A percentile compares a stretch with the other conserved stretches of the same genome.
These are phyloP conservation scores for Sugiyamaella lignohabitans DNA, from an alignment of 805 yeast genomes.

Conservation along the genomic window DNA sequence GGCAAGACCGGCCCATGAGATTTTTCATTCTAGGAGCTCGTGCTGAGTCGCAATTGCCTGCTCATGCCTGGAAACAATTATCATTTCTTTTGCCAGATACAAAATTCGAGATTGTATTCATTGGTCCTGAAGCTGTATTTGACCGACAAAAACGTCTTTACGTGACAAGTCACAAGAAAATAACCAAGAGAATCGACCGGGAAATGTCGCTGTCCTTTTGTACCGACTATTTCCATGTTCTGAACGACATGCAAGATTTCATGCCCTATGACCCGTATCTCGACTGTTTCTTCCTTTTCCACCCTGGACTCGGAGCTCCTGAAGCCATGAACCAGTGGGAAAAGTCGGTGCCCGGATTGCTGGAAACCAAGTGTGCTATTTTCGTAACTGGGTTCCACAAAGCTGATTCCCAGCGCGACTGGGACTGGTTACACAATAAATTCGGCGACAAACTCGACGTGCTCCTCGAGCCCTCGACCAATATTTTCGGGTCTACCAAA, in stretches of 20 bases:
- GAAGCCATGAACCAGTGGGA: constrained; percentile 77
- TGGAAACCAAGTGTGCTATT: constrained; percentile 90
- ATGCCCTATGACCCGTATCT: constrained; percentile 97
- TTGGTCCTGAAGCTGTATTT: constrained; percentile 87
- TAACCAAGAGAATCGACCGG: constrained; percentile 66
- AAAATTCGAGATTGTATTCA: constrained; percentile 78
- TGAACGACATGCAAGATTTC: constrained; percentile 88
- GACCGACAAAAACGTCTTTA: constrained; percentile 65
- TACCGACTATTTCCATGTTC: constrained; percentile 84
- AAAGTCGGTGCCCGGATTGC: constrained; percentile 73
- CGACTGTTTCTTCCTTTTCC: constrained; percentile 89
- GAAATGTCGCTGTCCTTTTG: constrained; percentile 71
- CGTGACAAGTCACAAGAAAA: constrained; percentile 42
- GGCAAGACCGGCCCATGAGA: constrained; percentile 84
- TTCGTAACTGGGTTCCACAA: constrained; percentile 87
- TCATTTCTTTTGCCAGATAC: constrained; percentile 78
- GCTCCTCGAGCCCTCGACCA: constrained; percentile 64
- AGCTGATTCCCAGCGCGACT: constrained; percentile 62
- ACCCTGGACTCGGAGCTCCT: constrained; percentile 86
- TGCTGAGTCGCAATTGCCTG: constrained; percentile 89
- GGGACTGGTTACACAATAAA: constrained; percentile 58
- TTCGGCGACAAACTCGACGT: constrained; percentile 75
- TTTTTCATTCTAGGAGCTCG: constrained; percentile 86
- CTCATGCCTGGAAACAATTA: constrained; percentile 92
- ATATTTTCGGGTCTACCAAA: constrained; percentile 77